Evolutionary conservation across 2,329 filamentous ascomycete species (phyloP).

Genomic region (Pyrenophora tritici-repentis): DNA sequence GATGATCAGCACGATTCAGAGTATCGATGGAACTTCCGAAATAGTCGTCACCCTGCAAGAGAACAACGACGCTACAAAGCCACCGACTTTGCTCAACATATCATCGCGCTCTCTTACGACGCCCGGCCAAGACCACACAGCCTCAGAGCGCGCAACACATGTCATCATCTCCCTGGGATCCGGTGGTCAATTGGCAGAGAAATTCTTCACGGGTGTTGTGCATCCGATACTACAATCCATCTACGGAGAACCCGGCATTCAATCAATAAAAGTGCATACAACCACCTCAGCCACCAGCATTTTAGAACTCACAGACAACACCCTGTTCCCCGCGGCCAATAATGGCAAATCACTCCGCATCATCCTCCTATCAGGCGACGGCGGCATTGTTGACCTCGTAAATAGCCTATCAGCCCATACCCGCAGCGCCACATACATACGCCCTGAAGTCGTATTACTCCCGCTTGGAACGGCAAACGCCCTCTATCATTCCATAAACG

Average conservation of each 20-base stretch:
- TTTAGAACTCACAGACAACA: conserved; percentile 61
- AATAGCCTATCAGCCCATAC: conserved; percentile 62
- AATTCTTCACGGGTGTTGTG: conserved; percentile 48
- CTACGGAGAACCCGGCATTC: conserved; percentile 33
- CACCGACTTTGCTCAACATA: conserved; percentile 25
- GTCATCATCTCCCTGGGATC: conserved; percentile 54
- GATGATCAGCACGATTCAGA: conserved; percentile 13
- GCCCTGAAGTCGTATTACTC: conserved; percentile 62
- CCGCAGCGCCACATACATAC: conserved; percentile 38
- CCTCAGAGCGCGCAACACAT: conserved; percentile 41
- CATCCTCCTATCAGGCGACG: conserved; percentile 84
- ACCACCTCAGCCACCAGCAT: conserved; percentile 70
- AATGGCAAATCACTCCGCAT: conserved; percentile 56
- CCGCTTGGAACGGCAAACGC: conserved; percentile 60
- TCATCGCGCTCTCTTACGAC: conserved; percentile 23
- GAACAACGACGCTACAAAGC: conserved; percentile 18
- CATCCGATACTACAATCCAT: conserved; percentile 51
- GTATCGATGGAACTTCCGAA: conserved; percentile 10
- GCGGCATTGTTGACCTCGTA: conserved; percentile 80
- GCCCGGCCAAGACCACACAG: not conserved
- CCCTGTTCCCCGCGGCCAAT: conserved; percentile 57
- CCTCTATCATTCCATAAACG: conserved; percentile 52
- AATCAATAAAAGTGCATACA: conserved; percentile 59
- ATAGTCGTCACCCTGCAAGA: conserved; percentile 15
- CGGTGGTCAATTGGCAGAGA: conserved; percentile 48